Conservation (phyloP, 345 rosid genomes). For the Citrus unshiu region DNA sequence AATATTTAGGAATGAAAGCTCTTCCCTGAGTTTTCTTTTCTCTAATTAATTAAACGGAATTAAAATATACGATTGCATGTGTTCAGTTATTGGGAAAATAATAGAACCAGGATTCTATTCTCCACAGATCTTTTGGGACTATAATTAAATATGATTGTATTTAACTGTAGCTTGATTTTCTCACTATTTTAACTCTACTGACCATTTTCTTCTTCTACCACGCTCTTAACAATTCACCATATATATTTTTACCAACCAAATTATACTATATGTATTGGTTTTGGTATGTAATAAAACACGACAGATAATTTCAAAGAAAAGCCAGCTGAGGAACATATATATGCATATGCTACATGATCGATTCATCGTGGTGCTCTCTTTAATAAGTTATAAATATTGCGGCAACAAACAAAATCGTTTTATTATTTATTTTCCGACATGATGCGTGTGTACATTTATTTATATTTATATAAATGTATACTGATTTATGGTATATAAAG, state of each 20-base stretch:
- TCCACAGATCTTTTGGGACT: not conserved
- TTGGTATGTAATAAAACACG: not conserved
- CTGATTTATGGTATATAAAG: too few species aligned
- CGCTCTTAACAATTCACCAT: not conserved
- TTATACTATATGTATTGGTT: not conserved
- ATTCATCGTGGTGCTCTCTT: too few species aligned
- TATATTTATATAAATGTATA: too few species aligned
- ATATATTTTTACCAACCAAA: conserved; percentile 8
- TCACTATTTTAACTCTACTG: not conserved
- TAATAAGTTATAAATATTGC: not conserved
- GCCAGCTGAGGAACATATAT: not conserved
- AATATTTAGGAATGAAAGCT: not conserved
- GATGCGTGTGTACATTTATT: not conserved
- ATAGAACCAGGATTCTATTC: conserved; percentile 1
- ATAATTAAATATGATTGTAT: not conserved
- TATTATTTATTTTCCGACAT: not conserved
- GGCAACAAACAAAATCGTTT: conserved; percentile 2
- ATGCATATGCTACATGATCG: not conserved
- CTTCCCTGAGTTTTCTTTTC: not conserved
- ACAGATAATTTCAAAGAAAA: not conserved
- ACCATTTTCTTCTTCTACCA: not conserved
- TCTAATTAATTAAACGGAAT: not conserved
- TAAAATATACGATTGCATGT: not conserved
- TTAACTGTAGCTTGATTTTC: not conserved
- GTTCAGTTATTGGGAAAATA: not conserved